A percentile compares a stretch with the other conserved stretches of the same genome.
These are phyloP conservation scores for Melampsora larici-populina DNA, from an alignment of 1,284 basidiomycete species.

Conservation along the genomic window DNA sequence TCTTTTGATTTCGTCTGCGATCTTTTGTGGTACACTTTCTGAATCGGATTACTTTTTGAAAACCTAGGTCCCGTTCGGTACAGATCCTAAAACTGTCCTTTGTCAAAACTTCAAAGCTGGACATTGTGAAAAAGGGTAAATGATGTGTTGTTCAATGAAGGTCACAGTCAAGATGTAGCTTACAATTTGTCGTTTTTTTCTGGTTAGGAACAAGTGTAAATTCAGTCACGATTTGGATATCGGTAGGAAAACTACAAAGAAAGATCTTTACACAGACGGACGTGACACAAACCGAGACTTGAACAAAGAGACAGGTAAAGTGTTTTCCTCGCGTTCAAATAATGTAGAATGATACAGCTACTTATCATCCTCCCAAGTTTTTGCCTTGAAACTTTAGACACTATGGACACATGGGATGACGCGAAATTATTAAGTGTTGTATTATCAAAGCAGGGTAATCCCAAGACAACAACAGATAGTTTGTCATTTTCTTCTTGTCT, in stretches of 20 bases:
- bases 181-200: background rate
- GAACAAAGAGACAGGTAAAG: slow-evolving; percentile 65
- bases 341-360: slow-evolving; percentile 14
- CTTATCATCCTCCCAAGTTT: slow-evolving; percentile 20
- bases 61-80: slow-evolving; percentile 34
- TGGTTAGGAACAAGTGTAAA: slow-evolving; percentile 73
- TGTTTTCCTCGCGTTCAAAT: slow-evolving; percentile 15
- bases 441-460: slow-evolving; percentile 81
- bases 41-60: slow-evolving; percentile 2
- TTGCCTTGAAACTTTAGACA: slow-evolving; percentile 61
- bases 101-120: slow-evolving; percentile 53
- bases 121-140: slow-evolving; percentile 51
- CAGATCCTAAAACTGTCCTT: slow-evolving; percentile 52
- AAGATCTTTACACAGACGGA: slow-evolving; percentile 86
- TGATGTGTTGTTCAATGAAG: background rate
- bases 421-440: slow-evolving; percentile 85
- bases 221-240: slow-evolving; percentile 90
- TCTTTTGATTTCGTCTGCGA: background rate
- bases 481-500: slow-evolving; percentile 49
- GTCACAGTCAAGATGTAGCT: background rate
- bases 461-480: slow-evolving; percentile 85
- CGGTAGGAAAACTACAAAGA: slow-evolving; percentile 89
- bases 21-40: background rate
- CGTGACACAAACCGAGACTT: slow-evolving; percentile 64
- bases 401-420: slow-evolving; percentile 98